Conservation (phyloP, 192 early-diverging fungal species). For the Physocladia obscura region DNA sequence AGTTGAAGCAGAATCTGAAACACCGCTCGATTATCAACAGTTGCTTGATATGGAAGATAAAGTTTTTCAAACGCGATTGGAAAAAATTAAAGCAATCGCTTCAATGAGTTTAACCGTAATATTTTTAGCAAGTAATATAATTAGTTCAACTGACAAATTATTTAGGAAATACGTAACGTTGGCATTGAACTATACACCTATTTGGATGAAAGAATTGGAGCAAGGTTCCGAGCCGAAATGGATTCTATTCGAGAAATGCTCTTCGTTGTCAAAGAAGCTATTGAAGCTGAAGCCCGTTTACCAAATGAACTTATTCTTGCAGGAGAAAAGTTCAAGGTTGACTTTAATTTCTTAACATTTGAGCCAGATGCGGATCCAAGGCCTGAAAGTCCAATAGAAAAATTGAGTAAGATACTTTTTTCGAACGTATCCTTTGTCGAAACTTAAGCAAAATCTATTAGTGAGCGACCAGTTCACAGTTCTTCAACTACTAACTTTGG, state of each 20-base stretch:
- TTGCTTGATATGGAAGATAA: slow-evolving; percentile 51
- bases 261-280: slow-evolving; percentile 57
- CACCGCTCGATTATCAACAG: slow-evolving; percentile 43
- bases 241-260: slow-evolving; percentile 56
- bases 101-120: neutral
- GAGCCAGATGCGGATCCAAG: slow-evolving; percentile 58
- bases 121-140: neutral
- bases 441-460: neutral
- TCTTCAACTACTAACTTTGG: slow-evolving; percentile 44
- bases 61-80: slow-evolving; percentile 45
- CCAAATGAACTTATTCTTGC: slow-evolving; percentile 53
- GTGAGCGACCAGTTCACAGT: slow-evolving; percentile 56
- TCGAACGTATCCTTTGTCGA: neutral
- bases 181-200: slow-evolving; percentile 54
- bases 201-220: slow-evolving; percentile 58
- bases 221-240: slow-evolving; percentile 55
- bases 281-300: slow-evolving; percentile 52
- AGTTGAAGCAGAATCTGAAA: slow-evolving; percentile 51
- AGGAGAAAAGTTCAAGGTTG: slow-evolving; percentile 57
- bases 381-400: slow-evolving; percentile 56
- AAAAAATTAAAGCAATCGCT: slow-evolving; percentile 38
- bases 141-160: neutral
- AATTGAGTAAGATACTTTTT: slow-evolving; percentile 36
- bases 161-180: slow-evolving; percentile 50
- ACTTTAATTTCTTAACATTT: slow-evolving; percentile 47